phyloP scores from a whole-genome alignment of 139 green algal genomes.

The Chlorella sorokiniana region DNA sequence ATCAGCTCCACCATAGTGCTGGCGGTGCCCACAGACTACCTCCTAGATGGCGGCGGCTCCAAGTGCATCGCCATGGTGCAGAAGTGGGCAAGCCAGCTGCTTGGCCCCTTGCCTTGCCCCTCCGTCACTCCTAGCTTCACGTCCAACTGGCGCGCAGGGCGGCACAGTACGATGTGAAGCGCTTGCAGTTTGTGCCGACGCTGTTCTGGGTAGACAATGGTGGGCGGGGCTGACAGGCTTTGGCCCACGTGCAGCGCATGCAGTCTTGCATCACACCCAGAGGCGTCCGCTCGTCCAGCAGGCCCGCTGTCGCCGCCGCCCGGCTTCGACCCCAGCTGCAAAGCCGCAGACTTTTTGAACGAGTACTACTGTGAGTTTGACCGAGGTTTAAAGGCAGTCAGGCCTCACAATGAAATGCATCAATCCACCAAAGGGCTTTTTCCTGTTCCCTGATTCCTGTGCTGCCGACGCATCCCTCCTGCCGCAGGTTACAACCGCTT shows the following conservation, averaged over 20 bases:
- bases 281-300: not conserved
- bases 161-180: conserved; percentile 1
- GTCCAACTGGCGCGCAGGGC: conserved; percentile 15
- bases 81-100: not conserved
- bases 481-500: not conserved
- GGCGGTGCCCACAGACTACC: conserved; percentile 28
- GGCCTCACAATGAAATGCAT: too few relatives aligned
- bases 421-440: too few relatives aligned
- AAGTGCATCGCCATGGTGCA: conserved; percentile 34
- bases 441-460: not conserved
- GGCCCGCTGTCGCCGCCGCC: conserved; percentile 13
- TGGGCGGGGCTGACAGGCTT: not conserved
- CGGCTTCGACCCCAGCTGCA: conserved; percentile 27
- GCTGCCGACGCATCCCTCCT: not conserved
- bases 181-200: conserved; percentile 38
- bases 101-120: not conserved
- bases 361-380: conserved; percentile 7
- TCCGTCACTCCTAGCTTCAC: not conserved
- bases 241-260: not conserved
- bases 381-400: not conserved
- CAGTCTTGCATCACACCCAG: not conserved
- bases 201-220: conserved; percentile 38
- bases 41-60: not conserved
- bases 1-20: conserved; percentile 24
- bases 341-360: not conserved